A percentile compares a stretch with the other conserved stretches of the same genome.
These are phyloP conservation scores for Cetraspora pellucida DNA, from an alignment of 192 early-diverging fungal genomes.

Conservation along the genomic window DNA sequence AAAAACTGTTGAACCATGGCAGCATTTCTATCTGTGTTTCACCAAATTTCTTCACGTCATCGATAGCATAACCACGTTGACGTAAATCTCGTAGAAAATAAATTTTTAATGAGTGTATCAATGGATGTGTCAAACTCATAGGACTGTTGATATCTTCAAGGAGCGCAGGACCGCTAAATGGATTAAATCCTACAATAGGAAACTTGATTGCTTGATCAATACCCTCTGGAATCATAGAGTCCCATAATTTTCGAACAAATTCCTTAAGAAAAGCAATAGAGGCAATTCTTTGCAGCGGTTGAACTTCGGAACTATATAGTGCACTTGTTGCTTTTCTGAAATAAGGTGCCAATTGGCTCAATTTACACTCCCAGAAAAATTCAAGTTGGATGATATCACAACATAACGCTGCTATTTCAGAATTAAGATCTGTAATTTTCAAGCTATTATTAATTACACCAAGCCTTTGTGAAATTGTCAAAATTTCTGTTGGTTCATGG, in stretches of 20 bases:
- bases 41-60: slow-evolving; percentile 27
- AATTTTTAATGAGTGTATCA: slow-evolving; percentile 24
- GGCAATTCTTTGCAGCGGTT: slow-evolving; percentile 31
- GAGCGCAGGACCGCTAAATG: background rate
- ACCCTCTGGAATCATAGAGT: background rate
- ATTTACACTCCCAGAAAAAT: slow-evolving; percentile 21
- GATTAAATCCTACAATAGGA: background rate
- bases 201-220: background rate
- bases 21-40: background rate
- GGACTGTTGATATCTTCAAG: background rate
- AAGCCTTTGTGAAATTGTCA: slow-evolving; percentile 1
- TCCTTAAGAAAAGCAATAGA: slow-evolving; percentile 32
- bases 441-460: slow-evolving; percentile 13
- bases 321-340: slow-evolving; percentile 6
- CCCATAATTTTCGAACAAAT: slow-evolving; percentile 25
- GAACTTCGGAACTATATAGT: background rate
- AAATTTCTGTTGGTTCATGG: background rate
- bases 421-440: background rate
- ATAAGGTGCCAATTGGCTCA: background rate
- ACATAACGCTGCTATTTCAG: background rate
- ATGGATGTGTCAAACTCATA: background rate
- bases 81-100: slow-evolving; percentile 34
- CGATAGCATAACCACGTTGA: background rate
- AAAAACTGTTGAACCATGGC: slow-evolving; percentile 11
- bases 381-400: slow-evolving; percentile 32